Base-by-base conservation (phyloP, 2,329 filamentous ascomycete species). In the Ascosphaera acerosa region DNA sequence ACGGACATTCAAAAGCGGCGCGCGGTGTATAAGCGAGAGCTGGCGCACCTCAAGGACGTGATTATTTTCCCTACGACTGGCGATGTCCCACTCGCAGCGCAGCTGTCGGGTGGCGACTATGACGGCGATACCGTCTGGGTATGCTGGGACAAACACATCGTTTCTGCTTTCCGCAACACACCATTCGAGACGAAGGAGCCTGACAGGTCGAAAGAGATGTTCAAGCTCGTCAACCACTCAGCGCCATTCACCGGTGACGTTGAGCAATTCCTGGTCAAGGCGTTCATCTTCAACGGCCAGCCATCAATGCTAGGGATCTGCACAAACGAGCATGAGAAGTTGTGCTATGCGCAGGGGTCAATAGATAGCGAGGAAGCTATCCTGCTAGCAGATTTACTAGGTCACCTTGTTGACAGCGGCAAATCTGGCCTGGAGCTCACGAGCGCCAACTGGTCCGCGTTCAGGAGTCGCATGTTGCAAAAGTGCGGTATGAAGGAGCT, bases 21-120 rank as follows among this genome's bases (percentile, higher is more conserved):
- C 18, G 58, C 59, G 1, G 54, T 64, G 0, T 60, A 52, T 40
- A 57, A 59, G 30, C 48, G 49, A 1, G 53, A 63, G 30, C 52
- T 72, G 0, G 53, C 56, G 0, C 57, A 66, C 38, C 53, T 69
- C 6, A 55, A 56, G 29, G 61, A 71, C 40, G 55, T 70, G 1
- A 58, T 67, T 10, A 53, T 72, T 0, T 70, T 72, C 37, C 50
- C 68, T 0, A 54, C 53, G 0, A 52, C 44, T 34, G 68, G 68
- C 0, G 37, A 49, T 5, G 54, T 52, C 10, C 61, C 68, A 0
- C 46, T 68, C 0, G 68, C 66, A 0, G 54, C 55, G n/a, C 62
- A 66, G 42, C 47, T 72, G 0, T 68, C 68, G 15, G 68, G 67
- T 4, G 68, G 68, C 6, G 68, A 73, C 40, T 72, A 71, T 35